phyloP scores from a whole-genome alignment of 805 yeast species.

The Ogataea degrootiae region DNA sequence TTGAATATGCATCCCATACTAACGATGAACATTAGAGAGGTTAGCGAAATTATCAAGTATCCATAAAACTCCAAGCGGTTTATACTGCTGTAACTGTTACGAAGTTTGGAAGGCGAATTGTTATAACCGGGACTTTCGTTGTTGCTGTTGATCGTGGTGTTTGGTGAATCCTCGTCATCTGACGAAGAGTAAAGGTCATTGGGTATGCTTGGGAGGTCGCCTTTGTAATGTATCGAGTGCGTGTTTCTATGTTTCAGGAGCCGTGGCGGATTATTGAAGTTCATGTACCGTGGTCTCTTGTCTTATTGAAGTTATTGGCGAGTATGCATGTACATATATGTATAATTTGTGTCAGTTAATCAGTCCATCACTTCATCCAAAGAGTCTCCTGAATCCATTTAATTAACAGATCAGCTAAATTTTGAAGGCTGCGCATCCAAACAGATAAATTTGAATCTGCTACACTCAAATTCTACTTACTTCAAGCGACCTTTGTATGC shows the following conservation, averaged over 20 bases:
- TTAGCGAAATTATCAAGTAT: conserved; percentile 17
- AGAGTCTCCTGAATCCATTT: too few relatives aligned
- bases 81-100: too few relatives aligned
- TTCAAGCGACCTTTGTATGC: too few relatives aligned
- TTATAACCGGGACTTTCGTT: neutral
- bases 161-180: neutral
- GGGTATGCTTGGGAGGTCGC: conserved; percentile 2
- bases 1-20: conserved; percentile 28
- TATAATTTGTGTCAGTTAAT: too few relatives aligned
- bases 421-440: too few relatives aligned
- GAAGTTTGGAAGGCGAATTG: neutral
- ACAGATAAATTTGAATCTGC: too few relatives aligned
- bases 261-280: neutral
- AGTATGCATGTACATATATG: too few relatives aligned
- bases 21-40: conserved; percentile 24
- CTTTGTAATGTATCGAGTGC: conserved; percentile 21
- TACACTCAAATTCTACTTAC: too few relatives aligned
- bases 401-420: too few relatives aligned
- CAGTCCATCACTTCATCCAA: too few relatives aligned
- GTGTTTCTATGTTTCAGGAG: conserved; percentile 20
- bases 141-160: neutral
- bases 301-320: too few relatives aligned
- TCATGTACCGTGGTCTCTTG: too few relatives aligned
- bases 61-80: conserved; percentile 22
- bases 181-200: neutral